Base-by-base conservation (phyloP, 305 asterid genomes). In the Plantago lanceolata region DNA sequence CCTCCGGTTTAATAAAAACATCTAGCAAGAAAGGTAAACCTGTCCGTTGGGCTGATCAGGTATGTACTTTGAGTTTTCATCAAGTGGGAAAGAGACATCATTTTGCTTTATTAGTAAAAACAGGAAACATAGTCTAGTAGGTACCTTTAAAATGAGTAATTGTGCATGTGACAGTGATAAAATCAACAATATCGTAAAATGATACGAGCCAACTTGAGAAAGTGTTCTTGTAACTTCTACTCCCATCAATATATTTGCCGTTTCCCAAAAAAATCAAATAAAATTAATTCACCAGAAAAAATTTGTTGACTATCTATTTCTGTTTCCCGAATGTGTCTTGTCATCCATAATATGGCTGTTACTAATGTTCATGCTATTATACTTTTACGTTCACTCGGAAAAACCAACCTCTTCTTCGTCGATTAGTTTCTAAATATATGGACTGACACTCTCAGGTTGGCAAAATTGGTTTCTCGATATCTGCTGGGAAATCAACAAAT, bases 41-140 rank as follows among this genome's bases (percentile, higher is more conserved):
- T 66, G 88, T 92, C 61, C 91, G 87, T 80, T 92, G 97, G 98
- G 87, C 94, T 61, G 97, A 89, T 74, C 75, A 92, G 98, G 97
- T 92, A 92, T 75, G 85, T 31, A 69, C 43, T 57, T 28, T 58
- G 28, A 60, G 35, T 55, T 35, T 54, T 50, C 11, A 15, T 57
- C n/a, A 29, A 47, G 65, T 53, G 13, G n/a, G 17, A 44, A n/a
- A n/a, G n/a, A 8, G 8, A 17, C 29, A 61, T 17, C 31, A 43
- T 47, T 44, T 55, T 52, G 13, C 15, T 47, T 29, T 19, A 59
- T 56, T 61, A 14, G 29, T 65, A 60, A 19, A 47, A 64, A 48
- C n/a, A 44, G 31, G 18, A 13, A 44, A 9, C 47, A 20, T 44
- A 14, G 67, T 11, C 11, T 40, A 24, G 19, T 15, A 2, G 18